A percentile compares a stretch with the other conserved stretches of the same genome.
Evolutionary conservation across 179 eudicot genomes (phyloP).

Genomic region (Corrigiola litoralis): DNA sequence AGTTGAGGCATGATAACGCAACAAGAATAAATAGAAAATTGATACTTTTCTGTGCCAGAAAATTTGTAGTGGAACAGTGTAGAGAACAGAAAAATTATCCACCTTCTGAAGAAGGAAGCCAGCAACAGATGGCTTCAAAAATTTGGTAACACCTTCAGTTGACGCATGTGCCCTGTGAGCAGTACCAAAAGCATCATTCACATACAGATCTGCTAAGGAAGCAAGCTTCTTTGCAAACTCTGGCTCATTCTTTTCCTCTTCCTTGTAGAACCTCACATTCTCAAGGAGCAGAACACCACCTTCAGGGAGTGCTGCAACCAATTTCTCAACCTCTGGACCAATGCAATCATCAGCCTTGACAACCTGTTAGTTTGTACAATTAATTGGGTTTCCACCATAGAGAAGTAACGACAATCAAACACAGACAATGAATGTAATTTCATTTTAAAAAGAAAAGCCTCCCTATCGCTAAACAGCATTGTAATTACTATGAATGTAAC

Average conservation of each 20-base stretch:
- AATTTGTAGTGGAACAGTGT: not conserved
- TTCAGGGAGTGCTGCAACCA: slow-evolving; percentile 63
- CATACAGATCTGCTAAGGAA: slow-evolving; percentile 65
- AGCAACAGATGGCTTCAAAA: slow-evolving; percentile 66
- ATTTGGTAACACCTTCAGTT: slow-evolving; percentile 72
- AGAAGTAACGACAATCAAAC: not conserved
- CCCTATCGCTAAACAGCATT: not conserved
- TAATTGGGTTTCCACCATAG: not conserved
- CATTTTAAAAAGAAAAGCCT: not conserved
- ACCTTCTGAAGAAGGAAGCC: slow-evolving; percentile 80
- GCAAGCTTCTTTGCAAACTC: slow-evolving; percentile 95
- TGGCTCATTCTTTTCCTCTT: slow-evolving; percentile 82
- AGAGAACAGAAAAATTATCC: slow-evolving; percentile 4
- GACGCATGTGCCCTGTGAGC: slow-evolving; percentile 79
- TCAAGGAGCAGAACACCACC: slow-evolving; percentile 81
- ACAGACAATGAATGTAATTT: not conserved
- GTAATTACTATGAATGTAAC: not conserved
- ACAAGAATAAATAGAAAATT: not conserved
- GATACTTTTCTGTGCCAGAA: not conserved
- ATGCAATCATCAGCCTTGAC: slow-evolving; percentile 78
- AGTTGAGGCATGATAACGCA: not conserved
- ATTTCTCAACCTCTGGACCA: slow-evolving; percentile 67
- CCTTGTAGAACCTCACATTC: slow-evolving; percentile 83
- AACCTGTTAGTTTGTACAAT: slow-evolving; percentile 28
- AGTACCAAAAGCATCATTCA: slow-evolving; percentile 73